Percentiles rank a stretch among this genome's conserved stretches.
Evolutionary conservation across 495 filamentous ascomycete species (phyloP).

Genomic region (Talaromyces thailandensis): DNA sequence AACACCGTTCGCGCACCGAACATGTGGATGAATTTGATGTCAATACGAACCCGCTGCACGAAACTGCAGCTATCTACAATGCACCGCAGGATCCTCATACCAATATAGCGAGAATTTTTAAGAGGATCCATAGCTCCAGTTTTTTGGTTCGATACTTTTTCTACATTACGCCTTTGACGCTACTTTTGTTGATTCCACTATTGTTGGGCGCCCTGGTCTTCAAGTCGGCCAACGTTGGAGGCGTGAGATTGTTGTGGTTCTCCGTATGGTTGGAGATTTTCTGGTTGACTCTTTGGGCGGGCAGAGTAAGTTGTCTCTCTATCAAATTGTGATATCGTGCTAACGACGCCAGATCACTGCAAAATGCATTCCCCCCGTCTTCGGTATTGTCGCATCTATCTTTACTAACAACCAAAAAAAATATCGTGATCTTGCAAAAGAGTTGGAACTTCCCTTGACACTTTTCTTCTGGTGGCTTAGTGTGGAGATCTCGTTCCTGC

Average conservation of each 20-base stretch:
- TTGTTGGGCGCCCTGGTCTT: constrained; percentile 66
- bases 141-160: constrained; percentile 76
- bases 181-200: constrained; percentile 71
- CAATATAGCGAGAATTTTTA: constrained; percentile 51
- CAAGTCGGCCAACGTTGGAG: constrained; percentile 59
- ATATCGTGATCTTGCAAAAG: constrained; percentile 82
- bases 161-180: constrained; percentile 70
- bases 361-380: constrained; percentile 59
- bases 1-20: constrained; percentile 40
- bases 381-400: constrained; percentile 60
- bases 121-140: constrained; percentile 63
- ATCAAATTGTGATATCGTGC: background rate
- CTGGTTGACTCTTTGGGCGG: constrained; percentile 87
- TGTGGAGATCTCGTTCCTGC: constrained; percentile 56
- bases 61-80: constrained; percentile 57
- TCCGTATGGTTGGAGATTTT: constrained; percentile 90
- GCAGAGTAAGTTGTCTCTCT: constrained; percentile 38
- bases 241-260: constrained; percentile 79
- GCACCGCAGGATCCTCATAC: constrained; percentile 60
- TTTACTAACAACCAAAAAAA: constrained; percentile 88
- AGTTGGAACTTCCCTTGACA: constrained; percentile 77
- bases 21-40: constrained; percentile 79
- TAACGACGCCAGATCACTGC: constrained; percentile 49
- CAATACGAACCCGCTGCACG: constrained; percentile 64
- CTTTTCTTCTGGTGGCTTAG: constrained; percentile 91